Evolutionary conservation across 1,284 basidiomycete species (phyloP).

Genomic region (Leccinum subspadiceum): DNA sequence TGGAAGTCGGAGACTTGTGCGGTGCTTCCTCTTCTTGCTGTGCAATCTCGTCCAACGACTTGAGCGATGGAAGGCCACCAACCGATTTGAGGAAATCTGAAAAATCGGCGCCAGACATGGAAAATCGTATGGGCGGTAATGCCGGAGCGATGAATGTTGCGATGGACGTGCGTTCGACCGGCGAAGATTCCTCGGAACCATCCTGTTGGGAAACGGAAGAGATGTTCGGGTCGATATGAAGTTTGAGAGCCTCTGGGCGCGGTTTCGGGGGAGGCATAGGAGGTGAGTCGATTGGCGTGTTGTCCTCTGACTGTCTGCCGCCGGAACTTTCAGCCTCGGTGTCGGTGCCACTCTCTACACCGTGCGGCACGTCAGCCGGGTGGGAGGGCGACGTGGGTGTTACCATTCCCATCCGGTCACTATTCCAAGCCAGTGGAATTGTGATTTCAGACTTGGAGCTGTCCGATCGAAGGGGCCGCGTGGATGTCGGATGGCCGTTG

Average conservation of each 20-base stretch:
- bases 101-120: slow-evolving; percentile 78
- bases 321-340: slow-evolving; percentile 56
- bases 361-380: slow-evolving; percentile 64
- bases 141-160: slow-evolving; percentile 79
- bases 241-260: slow-evolving; percentile 23
- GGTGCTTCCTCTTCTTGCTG: slow-evolving; percentile 31
- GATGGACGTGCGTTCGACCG: slow-evolving; percentile 63
- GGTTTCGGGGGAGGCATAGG: slow-evolving; percentile 54
- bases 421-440: slow-evolving; percentile 20
- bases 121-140: slow-evolving; percentile 79
- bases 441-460: slow-evolving; percentile 17
- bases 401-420: slow-evolving; percentile 32
- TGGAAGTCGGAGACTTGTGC: slow-evolving; percentile 24
- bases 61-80: slow-evolving; percentile 42
- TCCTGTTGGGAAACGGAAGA: slow-evolving; percentile 32
- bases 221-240: slow-evolving; percentile 23
- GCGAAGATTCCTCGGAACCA: slow-evolving; percentile 46
- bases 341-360: slow-evolving; percentile 72
- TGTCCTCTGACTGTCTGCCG: slow-evolving; percentile 34
- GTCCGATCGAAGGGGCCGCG: slow-evolving; percentile 20
- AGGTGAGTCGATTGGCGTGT: slow-evolving; percentile 33
- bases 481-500: slow-evolving; percentile 12
- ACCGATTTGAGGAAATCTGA: slow-evolving; percentile 64
- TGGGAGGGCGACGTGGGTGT: slow-evolving; percentile 58
- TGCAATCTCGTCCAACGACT: slow-evolving; percentile 43